A percentile compares a stretch with the other conserved stretches of the same genome.
These are phyloP conservation scores for Bruguiera gymnorhiza DNA, from an alignment of 345 rosid species.

Conservation along the genomic window DNA sequence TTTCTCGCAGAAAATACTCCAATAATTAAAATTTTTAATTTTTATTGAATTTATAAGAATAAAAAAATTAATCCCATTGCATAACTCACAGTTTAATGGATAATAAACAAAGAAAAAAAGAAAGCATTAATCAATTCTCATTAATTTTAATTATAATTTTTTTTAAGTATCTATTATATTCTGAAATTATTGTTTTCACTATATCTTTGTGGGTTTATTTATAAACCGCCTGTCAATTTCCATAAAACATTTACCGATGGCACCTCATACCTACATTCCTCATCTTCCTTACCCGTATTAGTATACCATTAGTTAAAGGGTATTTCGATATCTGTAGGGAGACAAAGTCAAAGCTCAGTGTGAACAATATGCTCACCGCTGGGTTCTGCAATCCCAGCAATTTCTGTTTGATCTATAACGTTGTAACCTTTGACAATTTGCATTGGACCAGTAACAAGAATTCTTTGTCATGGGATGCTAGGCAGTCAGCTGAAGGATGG, in stretches of 20 bases:
- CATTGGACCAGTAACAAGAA: background rate
- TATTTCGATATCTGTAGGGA: background rate
- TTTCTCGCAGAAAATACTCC: too few relatives aligned
- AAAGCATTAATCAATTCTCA: background rate
- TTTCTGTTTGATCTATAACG: conserved; percentile 1
- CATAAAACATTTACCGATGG: background rate
- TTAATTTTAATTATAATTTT: background rate
- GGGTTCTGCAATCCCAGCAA: conserved; percentile 16
- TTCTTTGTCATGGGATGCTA: conserved; percentile 58
- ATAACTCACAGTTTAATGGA: too few relatives aligned
- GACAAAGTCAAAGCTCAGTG: conserved; percentile 50
- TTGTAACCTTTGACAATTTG: background rate
- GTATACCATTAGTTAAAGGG: too few relatives aligned
- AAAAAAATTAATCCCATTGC: too few relatives aligned
- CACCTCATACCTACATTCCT: background rate
- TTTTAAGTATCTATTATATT: background rate
- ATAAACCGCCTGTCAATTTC: background rate
- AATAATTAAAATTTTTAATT: too few relatives aligned
- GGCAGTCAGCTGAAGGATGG: conserved; percentile 90
- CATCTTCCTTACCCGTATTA: background rate
- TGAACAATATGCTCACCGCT: conserved; percentile 35
- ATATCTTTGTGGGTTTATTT: background rate
- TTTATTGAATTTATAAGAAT: too few relatives aligned
- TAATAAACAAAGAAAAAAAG: too few relatives aligned
- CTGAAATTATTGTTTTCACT: background rate